Evolutionary conservation across 345 rosid species (phyloP).

Genomic region (Melastoma malabathricum): DNA sequence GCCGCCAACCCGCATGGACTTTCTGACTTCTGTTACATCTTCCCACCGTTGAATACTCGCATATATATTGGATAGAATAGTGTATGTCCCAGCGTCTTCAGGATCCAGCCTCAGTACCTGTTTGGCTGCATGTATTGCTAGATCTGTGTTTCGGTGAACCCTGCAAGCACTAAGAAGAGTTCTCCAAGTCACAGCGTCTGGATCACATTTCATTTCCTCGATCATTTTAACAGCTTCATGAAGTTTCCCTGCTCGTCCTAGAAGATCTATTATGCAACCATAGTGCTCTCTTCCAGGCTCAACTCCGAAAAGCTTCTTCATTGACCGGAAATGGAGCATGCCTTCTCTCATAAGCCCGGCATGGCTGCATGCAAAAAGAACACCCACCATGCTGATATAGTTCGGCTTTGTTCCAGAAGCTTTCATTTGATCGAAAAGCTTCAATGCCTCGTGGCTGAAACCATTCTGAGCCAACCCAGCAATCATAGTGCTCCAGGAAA

Average conservation of each 20-base stretch:
- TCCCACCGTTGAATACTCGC: conserved; percentile 58
- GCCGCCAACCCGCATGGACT: conserved; percentile 32
- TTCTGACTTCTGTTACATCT: conserved; percentile 36
- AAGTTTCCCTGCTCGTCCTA: conserved; percentile 61
- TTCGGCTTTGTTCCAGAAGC: conserved; percentile 36
- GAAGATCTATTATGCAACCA: conserved; percentile 67
- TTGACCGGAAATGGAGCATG: conserved; percentile 40
- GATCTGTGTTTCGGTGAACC: conserved; percentile 37
- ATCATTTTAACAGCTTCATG: conserved; percentile 44
- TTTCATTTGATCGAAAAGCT: conserved; percentile 41
- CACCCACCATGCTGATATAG: conserved; percentile 46
- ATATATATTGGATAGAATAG: conserved; percentile 54
- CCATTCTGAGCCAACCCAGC: conserved; percentile 67
- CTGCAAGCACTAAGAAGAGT: conserved; percentile 52
- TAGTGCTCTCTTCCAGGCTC: conserved; percentile 60
- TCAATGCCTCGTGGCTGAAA: conserved; percentile 44
- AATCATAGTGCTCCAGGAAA: conserved; percentile 79
- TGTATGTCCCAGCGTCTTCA: conserved; percentile 50
- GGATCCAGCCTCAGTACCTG: conserved; percentile 43
- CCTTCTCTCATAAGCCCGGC: conserved; percentile 55
- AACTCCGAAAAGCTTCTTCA: conserved; percentile 47
- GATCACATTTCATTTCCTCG: conserved; percentile 44
- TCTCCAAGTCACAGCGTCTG: conserved; percentile 63
- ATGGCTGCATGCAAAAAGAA: conserved; percentile 71
- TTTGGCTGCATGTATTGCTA: conserved; percentile 48